A percentile compares a stretch with the other conserved stretches of the same genome.
These are phyloP conservation scores for Zygosaccharomyces sapae DNA, from an alignment of 1,139 yeast genomes.

Conservation along the genomic window DNA sequence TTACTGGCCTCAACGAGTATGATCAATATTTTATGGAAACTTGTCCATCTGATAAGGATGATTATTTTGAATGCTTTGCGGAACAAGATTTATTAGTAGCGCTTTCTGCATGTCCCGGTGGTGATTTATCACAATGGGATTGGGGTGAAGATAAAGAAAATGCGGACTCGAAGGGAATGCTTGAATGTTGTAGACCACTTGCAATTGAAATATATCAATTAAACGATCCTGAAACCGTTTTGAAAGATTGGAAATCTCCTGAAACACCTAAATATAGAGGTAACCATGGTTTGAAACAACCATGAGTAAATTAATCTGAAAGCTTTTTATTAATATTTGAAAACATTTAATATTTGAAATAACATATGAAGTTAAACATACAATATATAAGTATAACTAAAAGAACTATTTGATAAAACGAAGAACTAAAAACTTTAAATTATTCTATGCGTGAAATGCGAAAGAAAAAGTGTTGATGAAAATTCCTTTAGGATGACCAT, in stretches of 20 bases:
- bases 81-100: conserved; percentile 64
- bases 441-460: neutral
- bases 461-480: conserved; percentile 1
- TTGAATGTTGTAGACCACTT: conserved; percentile 58
- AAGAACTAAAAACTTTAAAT: neutral
- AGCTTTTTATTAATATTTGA: neutral
- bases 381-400: neutral
- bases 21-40: conserved; percentile 71
- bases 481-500: conserved; percentile 1
- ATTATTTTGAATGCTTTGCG: conserved; percentile 63
- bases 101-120: conserved; percentile 67
- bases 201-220: conserved; percentile 57
- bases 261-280: conserved; percentile 51
- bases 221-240: conserved; percentile 42
- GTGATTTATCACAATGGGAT: conserved; percentile 65
- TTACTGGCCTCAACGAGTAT: conserved; percentile 60
- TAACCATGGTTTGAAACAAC: conserved; percentile 46
- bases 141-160: conserved; percentile 59
- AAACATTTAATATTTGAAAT: neutral
- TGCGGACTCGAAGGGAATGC: conserved; percentile 47
- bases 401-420: neutral
- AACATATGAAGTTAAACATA: neutral
- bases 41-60: conserved; percentile 55
- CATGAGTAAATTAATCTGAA: neutral
- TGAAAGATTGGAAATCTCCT: conserved; percentile 51